A percentile compares a stretch with the other conserved stretches of the same genome.
phyloP scores from a whole-genome alignment of 1,284 basidiomycete species.

The Trichosporon sp. region DNA sequence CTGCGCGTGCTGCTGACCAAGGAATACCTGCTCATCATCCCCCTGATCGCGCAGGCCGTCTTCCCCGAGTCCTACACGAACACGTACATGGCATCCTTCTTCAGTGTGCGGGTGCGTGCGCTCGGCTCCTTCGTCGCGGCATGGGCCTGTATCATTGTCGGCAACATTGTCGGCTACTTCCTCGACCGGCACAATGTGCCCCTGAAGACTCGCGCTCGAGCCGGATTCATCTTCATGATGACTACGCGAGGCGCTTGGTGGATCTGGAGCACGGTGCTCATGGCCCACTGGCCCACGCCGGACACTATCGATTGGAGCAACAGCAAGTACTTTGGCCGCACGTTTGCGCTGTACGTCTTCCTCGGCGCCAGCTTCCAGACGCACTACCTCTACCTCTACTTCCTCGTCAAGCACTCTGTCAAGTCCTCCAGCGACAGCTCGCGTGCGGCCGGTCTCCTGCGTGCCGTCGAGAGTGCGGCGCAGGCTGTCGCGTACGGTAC shows the following conservation, averaged over 20 bases:
- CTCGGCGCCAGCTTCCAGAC: slow-evolving; percentile 23
- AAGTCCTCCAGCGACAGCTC: neutral
- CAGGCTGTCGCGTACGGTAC: slow-evolving; percentile 25
- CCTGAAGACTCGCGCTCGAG: slow-evolving; percentile 15
- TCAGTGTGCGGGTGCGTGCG: slow-evolving; percentile 21
- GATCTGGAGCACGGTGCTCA: slow-evolving; percentile 25
- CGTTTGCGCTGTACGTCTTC: slow-evolving; percentile 28
- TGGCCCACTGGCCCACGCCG: slow-evolving; percentile 17
- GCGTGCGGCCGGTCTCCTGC: slow-evolving; percentile 20
- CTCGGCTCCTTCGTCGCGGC: slow-evolving; percentile 21
- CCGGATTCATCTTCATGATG: slow-evolving; percentile 21
- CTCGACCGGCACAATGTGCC: slow-evolving; percentile 15
- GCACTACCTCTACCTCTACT: slow-evolving; percentile 26
- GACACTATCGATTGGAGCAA: slow-evolving; percentile 22
- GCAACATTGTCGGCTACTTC: slow-evolving; percentile 18
- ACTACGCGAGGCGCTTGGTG: slow-evolving; percentile 24
- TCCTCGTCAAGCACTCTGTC: slow-evolving; percentile 21
- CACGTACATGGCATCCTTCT: slow-evolving; percentile 24
- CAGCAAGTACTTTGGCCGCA: slow-evolving; percentile 20
- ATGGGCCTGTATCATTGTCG: slow-evolving; percentile 21
- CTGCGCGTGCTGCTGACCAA: neutral
- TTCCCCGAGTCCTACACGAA: slow-evolving; percentile 27
- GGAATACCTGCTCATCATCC: slow-evolving; percentile 23
- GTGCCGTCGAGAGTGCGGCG: slow-evolving; percentile 20
- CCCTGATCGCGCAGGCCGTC: slow-evolving; percentile 22